Conservation (phyloP, 139 green algal genomes). For the Auxenochlorella protothecoides region DNA sequence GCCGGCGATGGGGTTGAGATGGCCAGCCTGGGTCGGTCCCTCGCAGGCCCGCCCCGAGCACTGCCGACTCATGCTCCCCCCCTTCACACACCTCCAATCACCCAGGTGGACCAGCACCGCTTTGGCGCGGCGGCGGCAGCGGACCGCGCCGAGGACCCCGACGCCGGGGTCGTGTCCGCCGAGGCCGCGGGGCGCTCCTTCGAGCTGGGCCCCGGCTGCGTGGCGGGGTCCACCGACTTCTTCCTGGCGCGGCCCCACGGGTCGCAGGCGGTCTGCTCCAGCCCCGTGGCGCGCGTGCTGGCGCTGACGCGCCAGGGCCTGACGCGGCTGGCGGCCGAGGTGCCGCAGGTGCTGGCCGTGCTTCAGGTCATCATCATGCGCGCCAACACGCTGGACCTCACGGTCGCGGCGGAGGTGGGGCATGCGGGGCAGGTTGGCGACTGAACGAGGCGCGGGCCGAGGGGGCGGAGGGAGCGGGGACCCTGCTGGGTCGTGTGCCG, state of each 20-base stretch:
- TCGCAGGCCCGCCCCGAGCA: not conserved
- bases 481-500: too few species aligned
- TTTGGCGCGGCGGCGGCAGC: not conserved
- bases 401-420: slow-evolving; percentile 5
- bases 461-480: too few species aligned
- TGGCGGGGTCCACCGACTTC: slow-evolving; percentile 17
- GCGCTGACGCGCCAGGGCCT: not conserved
- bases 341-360: slow-evolving; percentile 14
- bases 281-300: not conserved
- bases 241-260: slow-evolving; percentile 13
- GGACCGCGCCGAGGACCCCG: not conserved
- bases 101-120: not conserved
- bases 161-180: not conserved
- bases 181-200: slow-evolving; percentile 1
- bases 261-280: not conserved
- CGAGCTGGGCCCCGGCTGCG: slow-evolving; percentile 25
- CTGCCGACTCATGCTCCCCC: not conserved
- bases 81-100: not conserved
- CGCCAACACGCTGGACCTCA: slow-evolving; percentile 24
- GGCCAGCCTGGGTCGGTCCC: too few species aligned
- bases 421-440: slow-evolving; percentile 3
- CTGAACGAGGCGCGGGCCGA: too few species aligned
- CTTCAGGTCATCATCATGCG: slow-evolving; percentile 23
- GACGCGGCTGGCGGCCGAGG: slow-evolving; percentile 14
- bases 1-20: too few species aligned